Base-by-base conservation (phyloP, 1,284 basidiomycete species). In the Waitea zeae region DNA sequence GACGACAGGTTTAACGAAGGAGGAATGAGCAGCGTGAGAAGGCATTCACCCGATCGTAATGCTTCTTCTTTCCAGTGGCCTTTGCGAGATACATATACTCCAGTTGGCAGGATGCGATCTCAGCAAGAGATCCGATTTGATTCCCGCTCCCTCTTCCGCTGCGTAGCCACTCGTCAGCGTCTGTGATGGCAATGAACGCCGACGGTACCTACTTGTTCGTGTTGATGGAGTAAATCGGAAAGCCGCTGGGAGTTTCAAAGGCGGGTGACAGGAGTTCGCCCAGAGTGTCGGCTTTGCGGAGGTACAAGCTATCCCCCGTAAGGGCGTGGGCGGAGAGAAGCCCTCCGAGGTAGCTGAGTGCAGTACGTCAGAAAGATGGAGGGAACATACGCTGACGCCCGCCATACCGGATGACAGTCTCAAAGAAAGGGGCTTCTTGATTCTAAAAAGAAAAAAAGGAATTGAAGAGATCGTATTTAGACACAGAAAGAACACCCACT, bases 271-370 rank as follows among this genome's bases (percentile, higher is more conserved):
- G 56, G 24, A 55, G 46, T 2, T 44, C 42, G 0, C 59, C 70
- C 2, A 76, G 55, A 12, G 65, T 58, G 33, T 71, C 64, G 0
- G 72, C 70, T 4, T 61, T 61, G 2, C 51, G 41, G 3, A 70
- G 54, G 0, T 73, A 49, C 1, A 68, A 46, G 2, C 57, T 51
- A 41, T 78, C 69, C 12, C 59, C 59, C 0, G 74, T 73, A 1
- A 83, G 59, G 17, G 78, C 73, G 44, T 80, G 74, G 0, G 76
- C 77, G 6, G 76, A 71, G 3, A 83, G 57, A 1, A 80, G 50
- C 7, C 78, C 77, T 6, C 79, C 79, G 6, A 84, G 63, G 49
- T 81, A 81, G n/a, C n/a, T n/a, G n/a, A n/a, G n/a, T n/a, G n/a
- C n/a, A n/a, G n/a, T n/a, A n/a, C n/a, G n/a, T n/a, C n/a, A n/a